A percentile compares a stretch with the other conserved stretches of the same genome.
Conservation (phyloP, 169 alveolate genomes). For the Babesia divergens region DNA sequence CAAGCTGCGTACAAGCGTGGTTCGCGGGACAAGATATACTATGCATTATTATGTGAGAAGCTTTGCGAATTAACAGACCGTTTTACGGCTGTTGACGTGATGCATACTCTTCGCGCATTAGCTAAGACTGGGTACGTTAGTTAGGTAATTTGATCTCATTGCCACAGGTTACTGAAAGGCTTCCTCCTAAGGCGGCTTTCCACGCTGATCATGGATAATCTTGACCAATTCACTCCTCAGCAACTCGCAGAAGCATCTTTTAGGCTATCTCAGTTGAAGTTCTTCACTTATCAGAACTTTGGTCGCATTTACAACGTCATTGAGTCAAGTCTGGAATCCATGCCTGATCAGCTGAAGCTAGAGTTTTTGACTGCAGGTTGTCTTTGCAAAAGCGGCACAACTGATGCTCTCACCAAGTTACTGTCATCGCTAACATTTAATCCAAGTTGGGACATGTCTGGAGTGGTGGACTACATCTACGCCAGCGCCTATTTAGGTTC, state of each 20-base stretch:
- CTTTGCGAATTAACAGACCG: conserved; percentile 63
- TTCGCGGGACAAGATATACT: conserved; percentile 38
- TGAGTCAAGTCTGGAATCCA: background rate
- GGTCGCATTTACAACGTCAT: conserved; percentile 5
- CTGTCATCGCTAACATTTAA: conserved; percentile 6
- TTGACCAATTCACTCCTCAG: conserved; percentile 51
- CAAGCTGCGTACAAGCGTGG: conserved; percentile 35
- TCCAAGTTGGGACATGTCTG: conserved; percentile 22
- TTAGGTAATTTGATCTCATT: background rate
- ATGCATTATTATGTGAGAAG: conserved; percentile 58
- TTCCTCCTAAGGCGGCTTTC: conserved; percentile 58
- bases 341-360: conserved; percentile 29
- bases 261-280: conserved; percentile 53
- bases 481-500: conserved; percentile 27
- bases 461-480: conserved; percentile 28
- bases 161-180: conserved; percentile 53
- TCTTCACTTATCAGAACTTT: conserved; percentile 34
- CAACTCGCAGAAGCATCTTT: conserved; percentile 35
- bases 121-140: conserved; percentile 42
- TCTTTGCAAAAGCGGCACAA: conserved; percentile 1
- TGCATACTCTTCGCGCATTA: conserved; percentile 43
- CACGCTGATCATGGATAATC: conserved; percentile 59
- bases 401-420: conserved; percentile 1
- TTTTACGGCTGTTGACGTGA: conserved; percentile 59
- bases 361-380: conserved; percentile 51